Percentiles rank a stretch among this genome's conserved stretches.
Conservation (phyloP, 495 filamentous ascomycete species). For the Margaritispora aquatica region DNA sequence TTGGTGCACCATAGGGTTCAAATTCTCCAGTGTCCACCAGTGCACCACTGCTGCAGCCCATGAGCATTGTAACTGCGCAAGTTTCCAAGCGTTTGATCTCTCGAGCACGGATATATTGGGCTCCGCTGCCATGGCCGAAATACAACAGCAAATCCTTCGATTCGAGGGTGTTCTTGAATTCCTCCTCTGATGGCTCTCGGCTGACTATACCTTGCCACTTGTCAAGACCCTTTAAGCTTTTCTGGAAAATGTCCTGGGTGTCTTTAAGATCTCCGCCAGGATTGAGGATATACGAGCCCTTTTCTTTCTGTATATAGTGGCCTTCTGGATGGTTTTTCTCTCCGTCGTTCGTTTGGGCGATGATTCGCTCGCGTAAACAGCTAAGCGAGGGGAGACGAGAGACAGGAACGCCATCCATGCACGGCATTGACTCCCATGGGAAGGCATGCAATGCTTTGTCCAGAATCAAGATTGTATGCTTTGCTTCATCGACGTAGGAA, state of each 20-base stretch:
- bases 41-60: conserved; percentile 82
- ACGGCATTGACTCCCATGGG: conserved; percentile 94
- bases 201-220: conserved; percentile 61
- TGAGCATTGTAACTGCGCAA: conserved; percentile 78
- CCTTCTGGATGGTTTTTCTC: conserved; percentile 28
- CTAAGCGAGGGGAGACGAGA: conserved; percentile 79
- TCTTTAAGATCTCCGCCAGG: conserved; percentile 71
- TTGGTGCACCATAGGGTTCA: conserved; percentile 80
- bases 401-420: conserved; percentile 70
- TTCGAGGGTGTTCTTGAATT: conserved; percentile 60
- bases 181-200: conserved; percentile 65
- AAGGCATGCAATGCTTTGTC: conserved; percentile 86
- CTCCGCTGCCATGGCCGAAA: conserved; percentile 94
- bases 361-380: conserved; percentile 64
- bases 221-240: conserved; percentile 43
- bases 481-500: conserved; percentile 25
- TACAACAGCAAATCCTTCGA: conserved; percentile 70
- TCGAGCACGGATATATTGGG: conserved; percentile 80
- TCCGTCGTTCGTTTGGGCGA: conserved; percentile 39
- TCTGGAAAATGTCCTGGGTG: conserved; percentile 71
- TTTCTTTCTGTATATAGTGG: conserved; percentile 48
- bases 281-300: conserved; percentile 83
- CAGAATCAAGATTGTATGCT: conserved; percentile 85
- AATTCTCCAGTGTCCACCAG: conserved; percentile 80
- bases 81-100: conserved; percentile 71